phyloP scores from a whole-genome alignment of 2,329 filamentous ascomycete species.

The Neofusicoccum sp. region DNA sequence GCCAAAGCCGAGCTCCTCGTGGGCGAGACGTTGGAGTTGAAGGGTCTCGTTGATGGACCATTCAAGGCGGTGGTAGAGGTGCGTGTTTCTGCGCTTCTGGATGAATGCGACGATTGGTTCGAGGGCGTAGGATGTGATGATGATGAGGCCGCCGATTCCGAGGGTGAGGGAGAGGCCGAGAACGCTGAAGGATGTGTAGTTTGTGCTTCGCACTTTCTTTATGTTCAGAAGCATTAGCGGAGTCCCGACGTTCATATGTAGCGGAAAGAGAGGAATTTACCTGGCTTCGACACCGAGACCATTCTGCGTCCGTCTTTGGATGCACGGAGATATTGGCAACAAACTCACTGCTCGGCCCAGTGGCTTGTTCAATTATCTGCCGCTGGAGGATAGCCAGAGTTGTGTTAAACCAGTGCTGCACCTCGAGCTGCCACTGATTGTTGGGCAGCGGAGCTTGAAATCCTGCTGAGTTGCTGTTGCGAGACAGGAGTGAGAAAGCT shows the following conservation, averaged over 20 bases:
- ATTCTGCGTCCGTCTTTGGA: too few species aligned
- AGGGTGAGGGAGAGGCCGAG: slow-evolving; percentile 27
- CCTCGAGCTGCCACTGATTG: slow-evolving; percentile 24
- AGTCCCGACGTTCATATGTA: too few species aligned
- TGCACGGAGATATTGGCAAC: neutral
- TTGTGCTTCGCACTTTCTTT: slow-evolving; percentile 21
- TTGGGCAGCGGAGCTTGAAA: slow-evolving; percentile 19
- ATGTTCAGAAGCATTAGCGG: too few species aligned
- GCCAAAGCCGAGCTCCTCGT: slow-evolving; percentile 4
- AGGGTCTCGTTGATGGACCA: slow-evolving; percentile 17
- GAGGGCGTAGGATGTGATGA: slow-evolving; percentile 19
- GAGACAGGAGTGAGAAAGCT: slow-evolving; percentile 10
- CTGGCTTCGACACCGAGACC: too few species aligned
- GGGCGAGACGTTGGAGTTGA: slow-evolving; percentile 14
- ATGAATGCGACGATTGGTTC: neutral
- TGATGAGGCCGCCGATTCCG: slow-evolving; percentile 23
- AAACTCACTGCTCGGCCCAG: neutral
- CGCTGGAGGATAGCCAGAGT: slow-evolving; percentile 20
- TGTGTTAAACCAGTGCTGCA: slow-evolving; percentile 18
- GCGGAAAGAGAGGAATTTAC: too few species aligned
- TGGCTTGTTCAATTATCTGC: neutral
- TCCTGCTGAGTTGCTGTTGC: slow-evolving; percentile 11
- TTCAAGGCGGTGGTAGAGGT: slow-evolving; percentile 18
- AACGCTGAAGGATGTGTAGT: slow-evolving; percentile 24
- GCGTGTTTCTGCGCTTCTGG: slow-evolving; percentile 14